A percentile compares a stretch with the other conserved stretches of the same genome.
Conservation (phyloP, 768 basidiomycete genomes). For the Suillus tomentosus region DNA sequence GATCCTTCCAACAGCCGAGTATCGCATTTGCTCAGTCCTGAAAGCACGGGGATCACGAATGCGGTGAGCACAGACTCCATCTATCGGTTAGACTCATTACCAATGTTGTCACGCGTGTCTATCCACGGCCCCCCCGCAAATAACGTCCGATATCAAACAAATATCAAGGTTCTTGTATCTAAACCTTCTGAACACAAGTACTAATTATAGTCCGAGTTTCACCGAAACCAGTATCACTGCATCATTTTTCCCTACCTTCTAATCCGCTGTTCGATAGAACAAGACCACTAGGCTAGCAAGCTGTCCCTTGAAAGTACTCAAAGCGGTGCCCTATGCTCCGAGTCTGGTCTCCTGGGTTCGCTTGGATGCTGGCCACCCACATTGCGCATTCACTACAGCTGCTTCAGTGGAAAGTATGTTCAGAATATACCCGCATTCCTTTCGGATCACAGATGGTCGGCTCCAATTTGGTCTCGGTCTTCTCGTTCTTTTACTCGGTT, state of each 20-base stretch:
- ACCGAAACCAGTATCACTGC: background rate
- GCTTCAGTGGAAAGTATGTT: background rate
- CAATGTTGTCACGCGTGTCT: background rate
- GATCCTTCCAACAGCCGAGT: background rate
- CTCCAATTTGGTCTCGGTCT: background rate
- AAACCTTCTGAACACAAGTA: background rate
- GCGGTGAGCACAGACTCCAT: background rate
- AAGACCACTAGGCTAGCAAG: too few relatives aligned
- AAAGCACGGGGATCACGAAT: background rate
- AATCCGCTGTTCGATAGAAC: background rate
- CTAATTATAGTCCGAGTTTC: background rate
- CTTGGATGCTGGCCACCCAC: background rate
- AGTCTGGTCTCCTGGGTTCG: background rate
- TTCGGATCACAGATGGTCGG: background rate
- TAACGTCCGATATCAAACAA: slow-evolving; percentile 5
- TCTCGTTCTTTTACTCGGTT: background rate
- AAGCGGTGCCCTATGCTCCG: background rate
- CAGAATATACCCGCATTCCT: background rate
- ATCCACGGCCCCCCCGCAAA: background rate
- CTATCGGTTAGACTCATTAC: background rate
- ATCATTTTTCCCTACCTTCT: background rate
- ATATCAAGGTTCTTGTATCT: background rate
- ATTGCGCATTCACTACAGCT: background rate
- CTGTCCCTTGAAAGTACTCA: background rate
- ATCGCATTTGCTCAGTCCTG: background rate